Percentiles rank a stretch among this genome's conserved stretches.
Conservation (phyloP, 495 filamentous ascomycete genomes). For the Hypoxylon fragiforme region DNA sequence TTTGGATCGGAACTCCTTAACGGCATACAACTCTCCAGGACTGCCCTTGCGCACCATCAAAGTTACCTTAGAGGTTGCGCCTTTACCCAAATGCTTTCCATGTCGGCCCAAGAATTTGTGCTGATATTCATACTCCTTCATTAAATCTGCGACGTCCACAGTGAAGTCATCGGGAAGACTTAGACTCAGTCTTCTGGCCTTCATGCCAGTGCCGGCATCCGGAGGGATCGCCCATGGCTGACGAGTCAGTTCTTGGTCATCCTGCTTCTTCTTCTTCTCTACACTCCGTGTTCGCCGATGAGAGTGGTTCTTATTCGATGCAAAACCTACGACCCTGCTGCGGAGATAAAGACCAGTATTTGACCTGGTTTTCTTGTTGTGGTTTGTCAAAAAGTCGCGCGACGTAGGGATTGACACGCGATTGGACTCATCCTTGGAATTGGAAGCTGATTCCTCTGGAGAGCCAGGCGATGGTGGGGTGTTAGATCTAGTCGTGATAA, state of each 20-base stretch:
- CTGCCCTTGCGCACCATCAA: slow-evolving; percentile 63
- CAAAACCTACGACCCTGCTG: slow-evolving; percentile 39
- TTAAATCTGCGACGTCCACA: slow-evolving; percentile 63
- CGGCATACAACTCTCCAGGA: slow-evolving; percentile 64
- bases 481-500: slow-evolving; percentile 54
- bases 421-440: slow-evolving; percentile 36
- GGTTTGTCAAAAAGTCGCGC: slow-evolving; percentile 46
- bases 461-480: slow-evolving; percentile 57
- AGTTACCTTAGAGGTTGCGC: slow-evolving; percentile 72
- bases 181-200: slow-evolving; percentile 64
- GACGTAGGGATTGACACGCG: slow-evolving; percentile 42
- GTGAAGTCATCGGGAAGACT: slow-evolving; percentile 66
- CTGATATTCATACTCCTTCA: slow-evolving; percentile 61
- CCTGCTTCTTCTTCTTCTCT: slow-evolving; percentile 31
- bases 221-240: slow-evolving; percentile 57
- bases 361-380: slow-evolving; percentile 48
- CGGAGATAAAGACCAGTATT: slow-evolving; percentile 54
- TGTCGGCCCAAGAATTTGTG: slow-evolving; percentile 61
- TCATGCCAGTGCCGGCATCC: slow-evolving; percentile 64
- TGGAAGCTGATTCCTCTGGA: slow-evolving; percentile 40
- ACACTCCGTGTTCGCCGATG: slow-evolving; percentile 35
- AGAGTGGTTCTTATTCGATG: slow-evolving; percentile 28
- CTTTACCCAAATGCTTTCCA: slow-evolving; percentile 69
- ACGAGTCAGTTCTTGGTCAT: slow-evolving; percentile 35
- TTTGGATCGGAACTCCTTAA: slow-evolving; percentile 76